These are phyloP conservation scores for Viola odorata DNA, from an alignment of 345 rosid species.

Conservation along the genomic window DNA sequence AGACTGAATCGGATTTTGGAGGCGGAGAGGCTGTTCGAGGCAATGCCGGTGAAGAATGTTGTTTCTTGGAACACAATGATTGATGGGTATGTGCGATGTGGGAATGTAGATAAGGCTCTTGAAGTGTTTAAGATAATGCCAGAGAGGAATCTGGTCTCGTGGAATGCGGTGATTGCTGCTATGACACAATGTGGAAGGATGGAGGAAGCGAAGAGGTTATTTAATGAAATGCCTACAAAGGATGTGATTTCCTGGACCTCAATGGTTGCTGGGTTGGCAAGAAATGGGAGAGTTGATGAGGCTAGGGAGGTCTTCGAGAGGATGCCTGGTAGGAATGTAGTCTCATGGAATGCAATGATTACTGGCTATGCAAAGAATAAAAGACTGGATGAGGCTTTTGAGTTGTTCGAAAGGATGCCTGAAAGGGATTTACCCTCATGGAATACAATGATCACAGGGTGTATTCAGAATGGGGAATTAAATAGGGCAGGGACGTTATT, in stretches of 20 bases:
- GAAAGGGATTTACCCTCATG: slow-evolving; percentile 60
- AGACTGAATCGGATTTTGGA: slow-evolving; percentile 36
- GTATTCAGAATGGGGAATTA: slow-evolving; percentile 43
- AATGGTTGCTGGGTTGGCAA: slow-evolving; percentile 52
- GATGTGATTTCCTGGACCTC: slow-evolving; percentile 77
- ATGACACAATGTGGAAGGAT: slow-evolving; percentile 48
- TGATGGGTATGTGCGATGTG: slow-evolving; percentile 47
- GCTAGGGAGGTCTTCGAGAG: slow-evolving; percentile 51
- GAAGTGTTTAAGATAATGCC: slow-evolving; percentile 54
- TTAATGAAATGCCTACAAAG: slow-evolving; percentile 47
- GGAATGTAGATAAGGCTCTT: slow-evolving; percentile 39
- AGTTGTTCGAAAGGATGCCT: slow-evolving; percentile 50
- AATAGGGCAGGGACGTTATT: slow-evolving; percentile 46
- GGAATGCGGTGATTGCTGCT: slow-evolving; percentile 52
- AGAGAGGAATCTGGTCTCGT: slow-evolving; percentile 57
- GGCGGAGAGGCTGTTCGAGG: slow-evolving; percentile 54
- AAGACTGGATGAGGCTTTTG: slow-evolving; percentile 50
- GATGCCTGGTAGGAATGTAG: slow-evolving; percentile 55
- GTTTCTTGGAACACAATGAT: slow-evolving; percentile 57
- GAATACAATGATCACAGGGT: slow-evolving; percentile 72
- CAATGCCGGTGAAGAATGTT: slow-evolving; percentile 36
- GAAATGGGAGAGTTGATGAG: slow-evolving; percentile 52
- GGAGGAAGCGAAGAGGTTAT: slow-evolving; percentile 47
- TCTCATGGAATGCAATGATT: slow-evolving; percentile 77
- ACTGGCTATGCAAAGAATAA: slow-evolving; percentile 58